phyloP scores from a whole-genome alignment of 345 rosid species.

The Pistacia vera region DNA sequence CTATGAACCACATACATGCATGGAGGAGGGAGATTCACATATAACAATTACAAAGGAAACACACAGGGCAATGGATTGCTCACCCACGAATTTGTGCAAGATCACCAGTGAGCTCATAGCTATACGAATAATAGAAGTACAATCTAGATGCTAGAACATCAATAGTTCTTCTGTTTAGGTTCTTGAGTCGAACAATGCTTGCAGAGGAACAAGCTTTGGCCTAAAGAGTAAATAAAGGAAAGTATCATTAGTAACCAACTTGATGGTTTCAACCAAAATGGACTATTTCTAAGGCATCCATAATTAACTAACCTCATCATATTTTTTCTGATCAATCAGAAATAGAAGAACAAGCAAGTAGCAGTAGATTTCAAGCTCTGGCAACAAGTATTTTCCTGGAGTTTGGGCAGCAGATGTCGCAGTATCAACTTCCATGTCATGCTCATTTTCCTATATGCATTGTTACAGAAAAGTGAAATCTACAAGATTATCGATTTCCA shows the following conservation, averaged over 20 bases:
- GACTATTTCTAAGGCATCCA: background rate
- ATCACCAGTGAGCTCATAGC: conserved; percentile 76
- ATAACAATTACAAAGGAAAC: background rate
- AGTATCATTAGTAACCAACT: background rate
- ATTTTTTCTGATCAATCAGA: conserved; percentile 77
- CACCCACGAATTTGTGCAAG: conserved; percentile 89
- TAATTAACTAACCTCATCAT: conserved; percentile 51
- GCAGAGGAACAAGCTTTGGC: conserved; percentile 90
- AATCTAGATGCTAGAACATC: conserved; percentile 83
- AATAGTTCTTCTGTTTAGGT: conserved; percentile 69
- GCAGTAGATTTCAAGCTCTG: conserved; percentile 77
- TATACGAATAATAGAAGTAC: conserved; percentile 73
- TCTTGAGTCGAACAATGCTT: conserved; percentile 72
- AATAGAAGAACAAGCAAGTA: conserved; percentile 72
- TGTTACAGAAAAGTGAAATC: background rate
- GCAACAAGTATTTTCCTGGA: conserved; percentile 57
- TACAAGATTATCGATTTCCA: background rate
- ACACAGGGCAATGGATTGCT: conserved; percentile 19
- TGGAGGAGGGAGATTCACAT: background rate
- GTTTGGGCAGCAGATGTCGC: conserved; percentile 57
- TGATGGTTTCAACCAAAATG: background rate
- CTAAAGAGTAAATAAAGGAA: conserved; percentile 37
- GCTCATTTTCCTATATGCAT: conserved; percentile 60
- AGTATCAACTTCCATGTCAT: conserved; percentile 90
- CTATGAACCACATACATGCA: background rate